phyloP scores from a whole-genome alignment of 73 alveolate species.

The Effrenium voratum region DNA sequence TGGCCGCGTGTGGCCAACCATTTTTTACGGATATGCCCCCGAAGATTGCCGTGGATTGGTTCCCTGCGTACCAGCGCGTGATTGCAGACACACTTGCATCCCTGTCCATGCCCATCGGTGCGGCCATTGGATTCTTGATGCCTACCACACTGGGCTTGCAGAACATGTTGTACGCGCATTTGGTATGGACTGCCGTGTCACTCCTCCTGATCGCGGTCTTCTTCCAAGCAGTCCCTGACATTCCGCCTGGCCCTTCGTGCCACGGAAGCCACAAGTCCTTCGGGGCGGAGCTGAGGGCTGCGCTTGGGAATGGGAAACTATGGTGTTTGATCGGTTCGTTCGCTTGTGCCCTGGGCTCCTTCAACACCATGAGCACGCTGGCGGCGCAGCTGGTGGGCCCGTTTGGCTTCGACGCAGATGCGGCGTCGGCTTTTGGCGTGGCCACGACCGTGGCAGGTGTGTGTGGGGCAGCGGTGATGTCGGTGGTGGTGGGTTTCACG shows the following conservation, averaged over 20 bases:
- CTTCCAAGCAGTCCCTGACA: constrained; percentile 26
- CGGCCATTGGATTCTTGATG: constrained; percentile 59
- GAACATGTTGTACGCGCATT: constrained; percentile 48
- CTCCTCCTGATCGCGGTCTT: constrained; percentile 13
- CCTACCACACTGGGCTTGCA: constrained; percentile 47
- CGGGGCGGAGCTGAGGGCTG: constrained; percentile 46
- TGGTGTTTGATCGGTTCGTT: constrained; percentile 85
- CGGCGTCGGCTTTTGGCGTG: constrained; percentile 73
- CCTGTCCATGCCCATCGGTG: constrained; percentile 59
- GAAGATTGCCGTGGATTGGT: constrained; percentile 88
- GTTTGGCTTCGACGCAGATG: constrained; percentile 48
- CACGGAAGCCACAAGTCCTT: constrained; percentile 57
- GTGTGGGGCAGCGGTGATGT: constrained; percentile 68
- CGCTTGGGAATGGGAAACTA: constrained; percentile 59
- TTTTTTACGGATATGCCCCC: constrained; percentile 90
- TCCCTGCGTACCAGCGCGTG: constrained; percentile 83
- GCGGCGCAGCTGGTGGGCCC: constrained; percentile 90
- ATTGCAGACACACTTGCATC: constrained; percentile 86
- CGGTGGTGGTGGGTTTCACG: constrained; percentile 57
- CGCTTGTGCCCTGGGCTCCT: constrained; percentile 74
- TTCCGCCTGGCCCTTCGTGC: constrained; percentile 69
- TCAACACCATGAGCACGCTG: constrained; percentile 82
- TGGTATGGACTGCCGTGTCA: constrained; percentile 16
- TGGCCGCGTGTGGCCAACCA: constrained; percentile 77
- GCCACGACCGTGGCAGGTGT: constrained; percentile 79